A percentile compares a stretch with the other conserved stretches of the same genome.
Conservation (phyloP, 2,329 filamentous ascomycete species). For the Phialemonium atrogriseum region DNA sequence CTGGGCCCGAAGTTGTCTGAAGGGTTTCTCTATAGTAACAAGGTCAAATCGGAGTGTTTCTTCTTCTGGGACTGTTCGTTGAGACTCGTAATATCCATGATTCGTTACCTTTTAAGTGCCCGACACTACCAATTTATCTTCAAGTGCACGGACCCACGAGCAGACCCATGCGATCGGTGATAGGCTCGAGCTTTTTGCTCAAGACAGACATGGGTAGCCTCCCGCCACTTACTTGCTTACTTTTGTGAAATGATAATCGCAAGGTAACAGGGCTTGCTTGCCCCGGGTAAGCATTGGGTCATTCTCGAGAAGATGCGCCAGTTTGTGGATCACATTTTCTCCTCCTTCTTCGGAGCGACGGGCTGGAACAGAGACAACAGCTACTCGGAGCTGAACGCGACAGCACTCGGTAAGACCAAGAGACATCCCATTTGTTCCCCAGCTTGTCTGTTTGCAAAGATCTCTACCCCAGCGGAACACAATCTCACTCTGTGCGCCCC, state of each 20-base stretch:
- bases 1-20: too few species aligned
- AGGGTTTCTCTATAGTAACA: too few species aligned
- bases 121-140: too few species aligned
- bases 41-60: too few species aligned
- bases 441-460: background rate
- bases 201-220: too few species aligned
- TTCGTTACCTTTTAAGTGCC: too few species aligned
- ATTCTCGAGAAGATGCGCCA: conserved; percentile 15
- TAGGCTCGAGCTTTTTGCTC: too few species aligned
- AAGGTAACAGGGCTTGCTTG: conserved; percentile 9
- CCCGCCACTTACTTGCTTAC: too few species aligned
- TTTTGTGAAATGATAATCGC: conserved; percentile 7
- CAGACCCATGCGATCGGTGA: too few species aligned
- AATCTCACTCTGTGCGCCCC: background rate
- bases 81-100: too few species aligned
- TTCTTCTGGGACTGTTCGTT: too few species aligned
- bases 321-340: conserved; percentile 20
- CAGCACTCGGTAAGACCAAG: conserved; percentile 11
- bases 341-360: conserved; percentile 18
- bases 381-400: conserved; percentile 19
- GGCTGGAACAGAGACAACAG: conserved; percentile 20
- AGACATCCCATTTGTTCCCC: background rate
- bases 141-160: too few species aligned
- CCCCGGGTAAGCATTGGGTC: conserved; percentile 7
- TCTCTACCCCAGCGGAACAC: background rate